phyloP scores from a whole-genome alignment of 129 eudicot species.

The Pseudognaphalium luteoalbum region DNA sequence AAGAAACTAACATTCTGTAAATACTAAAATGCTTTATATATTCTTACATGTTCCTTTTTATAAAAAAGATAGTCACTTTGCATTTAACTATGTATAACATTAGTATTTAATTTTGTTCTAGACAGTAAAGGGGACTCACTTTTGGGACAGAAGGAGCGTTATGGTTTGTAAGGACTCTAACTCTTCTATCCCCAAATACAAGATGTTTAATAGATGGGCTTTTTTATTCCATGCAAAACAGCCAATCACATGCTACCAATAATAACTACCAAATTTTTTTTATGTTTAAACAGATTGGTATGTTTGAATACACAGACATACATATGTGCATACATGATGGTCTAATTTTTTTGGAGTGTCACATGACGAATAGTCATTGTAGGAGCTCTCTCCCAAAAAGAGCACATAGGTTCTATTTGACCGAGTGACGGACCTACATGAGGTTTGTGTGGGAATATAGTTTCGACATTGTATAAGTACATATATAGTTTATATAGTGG shows the following conservation, averaged over 20 bases:
- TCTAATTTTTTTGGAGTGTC: neutral
- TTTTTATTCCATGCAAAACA: neutral
- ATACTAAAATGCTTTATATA: conserved; percentile 1
- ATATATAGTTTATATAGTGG: neutral
- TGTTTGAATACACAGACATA: neutral
- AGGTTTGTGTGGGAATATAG: neutral
- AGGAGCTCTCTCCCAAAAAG: neutral
- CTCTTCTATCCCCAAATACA: neutral
- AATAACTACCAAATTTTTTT: neutral
- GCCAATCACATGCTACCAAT: neutral
- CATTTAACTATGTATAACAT: neutral
- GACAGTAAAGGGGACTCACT: neutral
- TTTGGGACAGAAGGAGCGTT: too few relatives aligned
- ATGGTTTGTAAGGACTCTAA: neutral
- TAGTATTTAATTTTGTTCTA: neutral
- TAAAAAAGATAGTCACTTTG: neutral
- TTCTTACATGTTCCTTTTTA: neutral
- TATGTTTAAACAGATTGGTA: neutral
- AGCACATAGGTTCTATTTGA: neutral
- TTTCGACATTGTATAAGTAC: neutral
- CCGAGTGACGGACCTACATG: neutral
- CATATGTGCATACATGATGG: neutral
- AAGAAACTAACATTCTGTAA: neutral
- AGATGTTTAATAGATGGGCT: neutral
- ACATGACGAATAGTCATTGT: neutral